Evolutionary conservation across 495 filamentous ascomycete species (phyloP).

Genomic region (Tuber indicum): DNA sequence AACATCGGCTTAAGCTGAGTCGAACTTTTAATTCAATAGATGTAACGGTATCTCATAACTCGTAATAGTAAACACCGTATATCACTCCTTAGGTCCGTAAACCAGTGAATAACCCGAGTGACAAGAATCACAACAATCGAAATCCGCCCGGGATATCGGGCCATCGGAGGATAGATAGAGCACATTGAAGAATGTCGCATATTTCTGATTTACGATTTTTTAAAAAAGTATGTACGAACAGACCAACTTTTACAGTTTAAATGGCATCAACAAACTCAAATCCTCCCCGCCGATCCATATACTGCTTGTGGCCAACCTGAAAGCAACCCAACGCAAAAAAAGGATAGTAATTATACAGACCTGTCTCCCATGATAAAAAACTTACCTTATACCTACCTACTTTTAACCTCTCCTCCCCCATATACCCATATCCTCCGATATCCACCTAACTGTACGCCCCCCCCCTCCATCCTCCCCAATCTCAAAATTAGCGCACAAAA

Average conservation of each 20-base stretch:
- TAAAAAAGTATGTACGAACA: background rate
- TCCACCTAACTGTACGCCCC: background rate
- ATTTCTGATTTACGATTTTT: background rate
- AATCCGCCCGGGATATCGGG: background rate
- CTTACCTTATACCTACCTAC: background rate
- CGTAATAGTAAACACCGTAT: background rate
- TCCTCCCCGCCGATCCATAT: background rate
- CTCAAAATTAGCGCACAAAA: background rate
- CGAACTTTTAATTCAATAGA: background rate
- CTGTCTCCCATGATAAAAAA: background rate
- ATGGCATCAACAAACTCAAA: background rate
- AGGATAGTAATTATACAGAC: background rate
- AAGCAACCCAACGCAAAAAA: background rate
- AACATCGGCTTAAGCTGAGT: background rate
- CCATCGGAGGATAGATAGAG: background rate
- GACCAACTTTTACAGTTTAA: slow-evolving; percentile 1
- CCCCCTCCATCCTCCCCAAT: background rate
- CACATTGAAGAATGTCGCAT: background rate
- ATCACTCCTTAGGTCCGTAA: background rate
- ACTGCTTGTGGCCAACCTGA: background rate
- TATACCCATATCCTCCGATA: background rate
- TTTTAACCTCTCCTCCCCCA: background rate
- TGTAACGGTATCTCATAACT: background rate
- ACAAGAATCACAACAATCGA: background rate
- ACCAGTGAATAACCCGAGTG: background rate